Base-by-base conservation (phyloP, 1,284 basidiomycete species). In the Apiotrichum veenhuisii region DNA sequence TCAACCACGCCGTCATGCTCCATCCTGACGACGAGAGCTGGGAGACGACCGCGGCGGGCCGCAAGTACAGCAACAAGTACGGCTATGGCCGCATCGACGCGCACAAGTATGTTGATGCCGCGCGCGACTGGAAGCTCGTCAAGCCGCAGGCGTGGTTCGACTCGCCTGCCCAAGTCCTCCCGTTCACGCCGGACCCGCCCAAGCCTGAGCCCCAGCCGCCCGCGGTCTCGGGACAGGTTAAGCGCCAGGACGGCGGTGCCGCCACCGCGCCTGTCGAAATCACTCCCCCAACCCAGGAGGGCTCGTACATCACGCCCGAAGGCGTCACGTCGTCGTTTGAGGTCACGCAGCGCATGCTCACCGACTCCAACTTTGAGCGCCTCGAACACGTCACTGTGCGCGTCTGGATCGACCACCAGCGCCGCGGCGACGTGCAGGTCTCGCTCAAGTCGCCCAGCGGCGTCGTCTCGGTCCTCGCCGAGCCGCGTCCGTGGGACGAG, bases 11-110 rank as follows among this genome's bases (percentile, higher is more conserved):
- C 1, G 82, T 85, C 20, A 82, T 83, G 67, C 84, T 98, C 76
- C 98, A 95, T 73, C 81, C 84, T 0, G 85, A 90, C 7, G 96
- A 99, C 71, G 88, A 90, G 0, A 94, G 97, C 74, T 99, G 96
- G 96, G 90, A 96, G 69, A 79, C 74, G 49, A 98, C 88, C 2
- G 85, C 88, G 4, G 80, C 81, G 1, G 92, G 91, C 8, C 82
- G 87, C 43, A 82, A 79, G 44, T 99, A 88, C 79, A 95, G 91
- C 72, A 98, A 99, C 82, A 98, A 98, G 76, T 98, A 95, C 67
- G 96, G 96, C 2, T 99, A 88, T 70, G 96, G 96, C 23, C 85
- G 85, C 43, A 81, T 98, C 59, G 88, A 97, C 72, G 95, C 88
- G 0, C 89, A 86, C 52, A 81, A 78, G 43, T 92, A 90, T 66